phyloP scores from a whole-genome alignment of 2,329 filamentous ascomycete genomes.

The Chrysoporthe austroafricana region DNA sequence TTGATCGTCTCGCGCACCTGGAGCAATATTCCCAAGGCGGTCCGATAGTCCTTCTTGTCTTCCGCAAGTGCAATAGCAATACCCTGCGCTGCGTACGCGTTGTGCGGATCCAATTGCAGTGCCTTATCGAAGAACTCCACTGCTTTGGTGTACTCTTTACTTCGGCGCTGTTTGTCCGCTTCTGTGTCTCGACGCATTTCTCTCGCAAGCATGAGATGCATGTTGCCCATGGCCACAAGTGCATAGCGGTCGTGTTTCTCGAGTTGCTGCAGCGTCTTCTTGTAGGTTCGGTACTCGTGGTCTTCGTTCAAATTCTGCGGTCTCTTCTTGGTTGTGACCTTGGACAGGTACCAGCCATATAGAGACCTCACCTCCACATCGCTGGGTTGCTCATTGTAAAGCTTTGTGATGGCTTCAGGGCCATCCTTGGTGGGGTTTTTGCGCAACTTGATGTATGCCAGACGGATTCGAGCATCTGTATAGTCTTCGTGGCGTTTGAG shows the following conservation, averaged over 20 bases:
- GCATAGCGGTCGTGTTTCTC: slow-evolving; percentile 99
- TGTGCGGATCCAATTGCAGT: slow-evolving; percentile 89
- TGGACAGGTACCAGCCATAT: slow-evolving; percentile 94
- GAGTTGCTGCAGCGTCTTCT: slow-evolving; percentile 89
- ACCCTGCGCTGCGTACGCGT: slow-evolving; percentile 94
- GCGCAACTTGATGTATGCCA: slow-evolving; percentile 87
- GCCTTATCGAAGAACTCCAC: slow-evolving; percentile 99
- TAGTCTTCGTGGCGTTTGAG: slow-evolving; percentile 87
- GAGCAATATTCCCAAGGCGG: slow-evolving; percentile 83
- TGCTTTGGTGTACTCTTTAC: slow-evolving; percentile 83
- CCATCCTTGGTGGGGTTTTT: slow-evolving; percentile 83
- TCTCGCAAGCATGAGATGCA: slow-evolving; percentile 82
- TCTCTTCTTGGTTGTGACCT: slow-evolving; percentile 77
- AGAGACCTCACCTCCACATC: slow-evolving; percentile 91
- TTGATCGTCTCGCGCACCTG: slow-evolving; percentile 89
- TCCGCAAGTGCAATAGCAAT: slow-evolving; percentile 93
- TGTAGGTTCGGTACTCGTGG: slow-evolving; percentile 90
- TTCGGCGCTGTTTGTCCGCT: slow-evolving; percentile 86
- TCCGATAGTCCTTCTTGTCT: slow-evolving; percentile 86
- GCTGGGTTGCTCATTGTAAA: slow-evolving; percentile 81
- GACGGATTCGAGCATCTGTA: slow-evolving; percentile 83
- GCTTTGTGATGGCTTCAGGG: slow-evolving; percentile 79
- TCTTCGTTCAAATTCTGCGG: slow-evolving; percentile 83
- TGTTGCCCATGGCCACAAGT: slow-evolving; percentile 93
- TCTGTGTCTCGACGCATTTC: slow-evolving; percentile 95